Evolutionary conservation across 2,329 filamentous ascomycete species (phyloP), one percentile per base, ranked within the genome.

Genomic region (Epichloe coenophiala): DNA sequence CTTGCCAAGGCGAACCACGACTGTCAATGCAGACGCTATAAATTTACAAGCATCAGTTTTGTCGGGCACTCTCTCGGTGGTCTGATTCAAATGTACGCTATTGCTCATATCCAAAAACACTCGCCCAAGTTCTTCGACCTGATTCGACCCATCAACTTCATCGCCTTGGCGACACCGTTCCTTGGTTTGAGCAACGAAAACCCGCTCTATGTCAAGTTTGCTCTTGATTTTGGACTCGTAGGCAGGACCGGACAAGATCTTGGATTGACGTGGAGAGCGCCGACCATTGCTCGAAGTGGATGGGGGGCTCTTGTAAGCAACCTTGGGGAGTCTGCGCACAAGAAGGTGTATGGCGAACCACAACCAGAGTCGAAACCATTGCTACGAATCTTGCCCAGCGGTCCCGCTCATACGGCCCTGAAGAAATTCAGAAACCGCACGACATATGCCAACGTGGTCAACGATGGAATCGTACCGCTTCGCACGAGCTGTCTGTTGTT

Each of bases 401-500:
- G 91, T 0, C 90, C 91, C 15, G 93, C 91, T 6, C 90, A 96
- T 65, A 79, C 81, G 50, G 91, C 90, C 1, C 69, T 97, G 40
- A 83, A 85, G 62, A 88, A 87, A 68, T 97, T 97, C 65, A 76
- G 88, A 21, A 95, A 94, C 63, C 77, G 91, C 15, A 97, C 93
- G 0, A 75, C 96, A 1, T 97, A 97, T 65, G 95, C 90, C 2
- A 97, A 97, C 60, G 90, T 97, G 12, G 91, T 97, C 58, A 97
- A 97, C 61, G 91, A 97, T 67, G 91, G 90, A 3, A 96, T 98
- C 58, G 93, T 98, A 4, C 93, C 93, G 3, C 71, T 98, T 36
- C 81, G 93, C 21, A 98, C 93, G 4, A 97, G 91, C 55, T 98
- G 91, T 65, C 72, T 98, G n/a, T 70, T 98, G 5, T 98, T 98